Evolutionary conservation across 169 alveolate genomes (phyloP).

Genomic region (Cryptosporidium ubiquitum): DNA sequence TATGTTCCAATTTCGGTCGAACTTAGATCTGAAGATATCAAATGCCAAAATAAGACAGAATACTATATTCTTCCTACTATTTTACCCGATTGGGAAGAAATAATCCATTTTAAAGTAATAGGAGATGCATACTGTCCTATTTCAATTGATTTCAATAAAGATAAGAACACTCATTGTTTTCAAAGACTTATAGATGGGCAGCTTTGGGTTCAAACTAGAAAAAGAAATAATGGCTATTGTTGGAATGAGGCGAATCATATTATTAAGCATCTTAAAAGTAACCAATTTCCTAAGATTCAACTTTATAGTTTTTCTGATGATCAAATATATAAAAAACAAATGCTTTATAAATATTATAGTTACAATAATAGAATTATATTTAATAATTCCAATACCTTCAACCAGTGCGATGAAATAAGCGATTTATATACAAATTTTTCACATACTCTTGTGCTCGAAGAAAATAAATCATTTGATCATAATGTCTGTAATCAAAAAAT

Average conservation of each 20-base stretch:
- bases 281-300: not conserved
- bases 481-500: not conserved
- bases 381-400: not conserved
- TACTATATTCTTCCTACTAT: slow-evolving; percentile 44
- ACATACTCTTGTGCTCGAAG: slow-evolving; percentile 17
- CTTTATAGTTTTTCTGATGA: slow-evolving; percentile 2
- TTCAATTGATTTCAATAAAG: slow-evolving; percentile 5
- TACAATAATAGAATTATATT: not conserved
- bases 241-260: slow-evolving; percentile 69
- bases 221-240: not conserved
- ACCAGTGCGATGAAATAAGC: slow-evolving; percentile 27
- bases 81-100: slow-evolving; percentile 38
- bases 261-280: not conserved
- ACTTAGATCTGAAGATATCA: not conserved
- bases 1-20: slow-evolving; percentile 36
- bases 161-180: not conserved
- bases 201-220: slow-evolving; percentile 42
- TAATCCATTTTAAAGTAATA: slow-evolving; percentile 16
- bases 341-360: not conserved
- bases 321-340: not conserved
- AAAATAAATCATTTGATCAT: not conserved
- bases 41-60: not conserved
- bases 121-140: slow-evolving; percentile 39
- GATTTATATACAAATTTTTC: slow-evolving; percentile 10
- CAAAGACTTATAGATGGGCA: slow-evolving; percentile 21